Evolutionary conservation across 106 monocot genomes (phyloP), one percentile per base, ranked within the genome.

Genomic region (Dactylorhiza incarnata): DNA sequence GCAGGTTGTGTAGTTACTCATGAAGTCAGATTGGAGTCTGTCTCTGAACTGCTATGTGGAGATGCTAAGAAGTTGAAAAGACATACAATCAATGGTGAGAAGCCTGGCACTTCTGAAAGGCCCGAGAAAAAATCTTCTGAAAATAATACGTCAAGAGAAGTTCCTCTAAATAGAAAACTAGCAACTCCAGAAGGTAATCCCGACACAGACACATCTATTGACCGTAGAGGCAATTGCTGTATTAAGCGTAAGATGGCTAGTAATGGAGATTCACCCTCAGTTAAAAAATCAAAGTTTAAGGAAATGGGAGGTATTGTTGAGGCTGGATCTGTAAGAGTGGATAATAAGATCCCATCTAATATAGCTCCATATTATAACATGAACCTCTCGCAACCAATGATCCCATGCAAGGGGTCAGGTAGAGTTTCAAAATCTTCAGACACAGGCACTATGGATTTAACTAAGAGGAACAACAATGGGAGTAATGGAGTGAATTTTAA

Each of bases 401-500:
- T 26, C 6, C 29, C 29, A 26, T 65, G 17, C 9, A 65, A 65
- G 25, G 65, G 65, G 12, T 65, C 65, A 29, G 29, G 65, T 29
- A 26, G 29, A 26, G 65, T 65, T 65, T 65, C 29, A 65, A 65
- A 29, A 13, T 65, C 24, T 65, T 65, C 29, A 29, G 24, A 24
- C 26, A 10, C 24, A 26, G 12, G 65, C 12, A 11, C 3, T 65
- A 12, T 20, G 13, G 29, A 65, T 26, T 26, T 29, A 65, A 65
- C 26, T 2, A 65, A 65, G 65, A 65, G 14, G 29, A 65, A 11
- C 10, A 8, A 3, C 5, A 65, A 0, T 13, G 24, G 25, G 24
- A 65, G 26, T 65, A 65, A 14, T 24, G 65, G 65, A 26, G 29
- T 26, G 26, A 29, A 65, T 65, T 65, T 65, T 65, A 65, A 65